Conservation (phyloP, 2,329 filamentous ascomycete species). For the Catunica adiposa region DNA sequence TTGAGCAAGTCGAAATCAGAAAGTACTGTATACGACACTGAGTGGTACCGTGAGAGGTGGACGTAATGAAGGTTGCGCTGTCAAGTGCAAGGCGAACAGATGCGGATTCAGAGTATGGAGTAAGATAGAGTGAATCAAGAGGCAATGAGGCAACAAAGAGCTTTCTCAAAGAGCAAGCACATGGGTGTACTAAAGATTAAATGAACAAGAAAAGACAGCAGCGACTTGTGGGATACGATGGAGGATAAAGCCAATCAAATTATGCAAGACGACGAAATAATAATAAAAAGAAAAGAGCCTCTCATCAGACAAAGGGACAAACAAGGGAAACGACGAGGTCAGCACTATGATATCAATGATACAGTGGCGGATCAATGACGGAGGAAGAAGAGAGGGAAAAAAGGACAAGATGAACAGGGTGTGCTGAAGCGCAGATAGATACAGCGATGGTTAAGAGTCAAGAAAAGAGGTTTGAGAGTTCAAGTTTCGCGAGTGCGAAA, state of each 20-base stretch:
- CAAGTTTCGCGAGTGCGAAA: conserved; percentile 2
- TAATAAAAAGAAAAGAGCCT: neutral
- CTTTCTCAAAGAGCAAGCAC: neutral
- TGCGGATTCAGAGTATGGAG: neutral
- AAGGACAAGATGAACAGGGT: neutral
- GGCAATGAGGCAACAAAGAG: neutral
- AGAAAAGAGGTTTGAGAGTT: conserved; percentile 1
- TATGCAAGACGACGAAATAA: neutral
- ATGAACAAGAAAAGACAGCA: neutral
- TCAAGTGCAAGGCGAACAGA: neutral
- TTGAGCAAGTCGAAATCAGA: too few relatives aligned
- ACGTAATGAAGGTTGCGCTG: too few relatives aligned
- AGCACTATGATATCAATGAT: neutral
- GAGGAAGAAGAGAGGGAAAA: neutral
- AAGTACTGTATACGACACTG: too few relatives aligned
- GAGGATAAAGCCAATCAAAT: neutral
- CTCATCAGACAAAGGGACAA: neutral
- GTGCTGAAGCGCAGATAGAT: neutral
- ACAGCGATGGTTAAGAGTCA: neutral
- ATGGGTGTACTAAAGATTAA: conserved; percentile 4
- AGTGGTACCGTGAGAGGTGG: too few relatives aligned
- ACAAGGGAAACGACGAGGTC: neutral
- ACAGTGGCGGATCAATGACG: too few relatives aligned
- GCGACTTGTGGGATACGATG: neutral
- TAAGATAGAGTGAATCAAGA: neutral